These are phyloP conservation scores for Dichomitus squalens DNA, from an alignment of 1,284 basidiomycete species.

Conservation along the genomic window DNA sequence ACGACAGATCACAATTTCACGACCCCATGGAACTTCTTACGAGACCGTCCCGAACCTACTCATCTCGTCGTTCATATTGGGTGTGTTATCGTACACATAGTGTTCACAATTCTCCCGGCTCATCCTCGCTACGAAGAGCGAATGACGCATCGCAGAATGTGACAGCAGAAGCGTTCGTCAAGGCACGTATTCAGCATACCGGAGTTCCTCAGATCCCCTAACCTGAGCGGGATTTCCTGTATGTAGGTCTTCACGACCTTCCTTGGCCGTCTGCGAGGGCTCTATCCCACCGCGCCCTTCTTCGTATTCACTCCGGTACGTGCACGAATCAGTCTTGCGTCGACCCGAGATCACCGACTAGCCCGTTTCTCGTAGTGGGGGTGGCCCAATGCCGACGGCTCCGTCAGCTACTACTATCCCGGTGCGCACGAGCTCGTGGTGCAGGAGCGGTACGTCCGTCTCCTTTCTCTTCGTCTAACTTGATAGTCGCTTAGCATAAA, in stretches of 20 bases:
- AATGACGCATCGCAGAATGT: constrained; percentile 53
- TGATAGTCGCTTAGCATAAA: neutral
- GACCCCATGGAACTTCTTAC: constrained; percentile 56
- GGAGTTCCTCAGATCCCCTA: neutral
- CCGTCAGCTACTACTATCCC: constrained; percentile 49
- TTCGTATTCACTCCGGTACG: constrained; percentile 57
- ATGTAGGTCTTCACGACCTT: constrained; percentile 50
- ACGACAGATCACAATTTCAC: constrained; percentile 60
- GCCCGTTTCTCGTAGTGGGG: constrained; percentile 44
- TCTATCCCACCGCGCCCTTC: constrained; percentile 50
- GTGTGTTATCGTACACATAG: constrained; percentile 29
- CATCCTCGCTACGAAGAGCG: constrained; percentile 28
- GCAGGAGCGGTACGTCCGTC: constrained; percentile 38
- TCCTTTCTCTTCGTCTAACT: too few species aligned
- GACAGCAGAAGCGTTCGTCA: constrained; percentile 44
- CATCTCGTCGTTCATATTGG: constrained; percentile 60
- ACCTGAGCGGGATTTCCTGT: neutral
- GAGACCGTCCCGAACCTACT: constrained; percentile 48
- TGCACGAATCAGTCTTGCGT: neutral
- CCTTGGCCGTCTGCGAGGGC: constrained; percentile 43
- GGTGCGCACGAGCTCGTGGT: constrained; percentile 51
- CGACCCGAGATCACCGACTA: neutral
- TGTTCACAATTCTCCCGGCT: neutral
- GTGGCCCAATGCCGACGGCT: constrained; percentile 55
- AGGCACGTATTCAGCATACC: constrained; percentile 31